Conservation (phyloP, 2,329 filamentous ascomycete genomes). For the Huntiella omanensis region DNA sequence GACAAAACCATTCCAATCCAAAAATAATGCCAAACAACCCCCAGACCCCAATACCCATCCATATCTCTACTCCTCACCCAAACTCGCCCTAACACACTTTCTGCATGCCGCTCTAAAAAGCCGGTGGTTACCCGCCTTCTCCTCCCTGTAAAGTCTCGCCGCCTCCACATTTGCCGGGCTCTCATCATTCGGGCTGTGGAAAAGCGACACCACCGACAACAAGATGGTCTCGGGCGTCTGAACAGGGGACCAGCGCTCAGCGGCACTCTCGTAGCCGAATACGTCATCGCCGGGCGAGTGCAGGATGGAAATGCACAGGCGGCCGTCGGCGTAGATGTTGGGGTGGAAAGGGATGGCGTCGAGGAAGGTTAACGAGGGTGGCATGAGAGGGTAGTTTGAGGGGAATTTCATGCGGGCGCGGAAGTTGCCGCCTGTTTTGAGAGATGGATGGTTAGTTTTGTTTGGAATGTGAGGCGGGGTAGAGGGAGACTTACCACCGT, state of each 20-base stretch:
- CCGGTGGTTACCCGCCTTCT: conserved; percentile 37
- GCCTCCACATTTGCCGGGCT: conserved; percentile 91
- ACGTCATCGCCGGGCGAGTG: conserved; percentile 89
- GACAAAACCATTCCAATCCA: background rate
- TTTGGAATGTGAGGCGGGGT: background rate
- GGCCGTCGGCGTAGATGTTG: conserved; percentile 75
- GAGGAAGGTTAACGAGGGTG: conserved; percentile 77
- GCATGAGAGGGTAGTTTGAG: conserved; percentile 65
- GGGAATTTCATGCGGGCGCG: conserved; percentile 72
- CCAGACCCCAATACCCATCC: no score
- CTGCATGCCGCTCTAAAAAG: conserved; percentile 67
- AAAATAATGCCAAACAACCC: background rate
- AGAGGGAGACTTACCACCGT: conserved; percentile 48
- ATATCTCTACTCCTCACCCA: conserved; percentile 44
- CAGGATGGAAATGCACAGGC: conserved; percentile 91
- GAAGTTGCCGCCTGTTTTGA: conserved; percentile 64
- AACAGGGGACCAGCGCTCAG: conserved; percentile 86
- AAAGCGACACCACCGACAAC: conserved; percentile 77
- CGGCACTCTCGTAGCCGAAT: conserved; percentile 78
- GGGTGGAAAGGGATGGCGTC: conserved; percentile 76
- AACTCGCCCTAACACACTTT: conserved; percentile 61
- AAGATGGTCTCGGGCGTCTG: conserved; percentile 92
- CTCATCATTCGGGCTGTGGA: conserved; percentile 86
- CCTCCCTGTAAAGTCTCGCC: conserved; percentile 69
- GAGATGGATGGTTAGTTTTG: background rate